Percentiles rank a stretch among this genome's conserved stretches.
These are phyloP conservation scores for Colletotrichum liaoningense DNA, from an alignment of 2,329 filamentous ascomycete genomes.

Conservation along the genomic window DNA sequence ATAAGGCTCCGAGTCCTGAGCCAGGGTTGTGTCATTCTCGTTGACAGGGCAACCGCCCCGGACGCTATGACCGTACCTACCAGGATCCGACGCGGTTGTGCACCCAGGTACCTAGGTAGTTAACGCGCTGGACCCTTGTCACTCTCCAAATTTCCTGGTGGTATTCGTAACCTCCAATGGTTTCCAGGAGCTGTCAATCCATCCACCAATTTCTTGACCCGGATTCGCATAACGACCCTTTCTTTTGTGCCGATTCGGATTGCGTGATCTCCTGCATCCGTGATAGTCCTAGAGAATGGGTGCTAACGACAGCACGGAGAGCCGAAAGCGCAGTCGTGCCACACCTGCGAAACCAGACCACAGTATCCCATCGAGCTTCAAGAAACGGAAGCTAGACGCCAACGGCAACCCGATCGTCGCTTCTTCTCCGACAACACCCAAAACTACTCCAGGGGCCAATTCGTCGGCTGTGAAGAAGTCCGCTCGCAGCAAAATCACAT, in stretches of 20 bases:
- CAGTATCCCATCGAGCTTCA: conserved; percentile 22
- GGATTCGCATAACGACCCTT: not conserved
- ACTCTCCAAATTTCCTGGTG: not conserved
- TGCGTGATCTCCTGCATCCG: not conserved
- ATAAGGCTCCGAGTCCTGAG: not conserved
- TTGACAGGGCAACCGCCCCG: not conserved
- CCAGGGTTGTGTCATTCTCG: not conserved
- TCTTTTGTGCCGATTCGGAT: not conserved
- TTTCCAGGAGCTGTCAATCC: not conserved
- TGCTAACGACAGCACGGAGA: conserved; percentile 13
- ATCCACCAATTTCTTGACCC: not conserved
- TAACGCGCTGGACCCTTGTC: conserved; percentile 7
- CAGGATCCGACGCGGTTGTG: not conserved
- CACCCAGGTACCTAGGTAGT: not conserved
- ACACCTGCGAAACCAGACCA: conserved; percentile 3
- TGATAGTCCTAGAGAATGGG: conserved; percentile 1
- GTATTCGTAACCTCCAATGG: not conserved
- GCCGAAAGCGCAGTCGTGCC: conserved; percentile 24
- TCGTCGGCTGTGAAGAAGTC: conserved; percentile 6
- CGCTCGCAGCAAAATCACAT: not conserved
- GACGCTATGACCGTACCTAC: not conserved
- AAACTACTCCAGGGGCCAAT: conserved; percentile 12
- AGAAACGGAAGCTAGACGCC: conserved; percentile 43
- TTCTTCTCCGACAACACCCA: conserved; percentile 45
- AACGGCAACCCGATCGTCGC: conserved; percentile 39